A percentile compares a stretch with the other conserved stretches of the same genome.
phyloP scores from a whole-genome alignment of 2,329 filamentous ascomycete species.

The Paracoccidioides brasiliensis region DNA sequence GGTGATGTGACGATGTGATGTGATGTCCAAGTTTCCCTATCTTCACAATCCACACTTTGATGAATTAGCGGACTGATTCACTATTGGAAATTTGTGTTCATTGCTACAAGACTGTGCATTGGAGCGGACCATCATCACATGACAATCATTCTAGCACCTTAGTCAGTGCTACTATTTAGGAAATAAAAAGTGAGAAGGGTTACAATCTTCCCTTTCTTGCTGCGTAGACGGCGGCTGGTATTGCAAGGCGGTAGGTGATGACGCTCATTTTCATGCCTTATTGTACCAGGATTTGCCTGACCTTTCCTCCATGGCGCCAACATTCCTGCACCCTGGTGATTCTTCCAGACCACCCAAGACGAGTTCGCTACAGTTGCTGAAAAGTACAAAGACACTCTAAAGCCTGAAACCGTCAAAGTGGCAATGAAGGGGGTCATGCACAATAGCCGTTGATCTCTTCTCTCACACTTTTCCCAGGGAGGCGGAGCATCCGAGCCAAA shows the following conservation, averaged over 20 bases:
- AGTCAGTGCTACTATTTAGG: neutral
- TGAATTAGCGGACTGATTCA: neutral
- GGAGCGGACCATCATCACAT: neutral
- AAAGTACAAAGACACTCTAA: slow-evolving; percentile 4
- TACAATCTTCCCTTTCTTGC: neutral
- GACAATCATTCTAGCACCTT: neutral
- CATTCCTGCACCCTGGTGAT: neutral
- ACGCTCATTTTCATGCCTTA: neutral
- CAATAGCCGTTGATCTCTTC: neutral
- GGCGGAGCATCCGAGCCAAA: slow-evolving; percentile 4
- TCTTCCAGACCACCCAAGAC: slow-evolving; percentile 1
- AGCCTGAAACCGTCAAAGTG: slow-evolving; percentile 2
- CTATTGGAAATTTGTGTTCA: neutral
- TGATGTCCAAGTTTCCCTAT: neutral
- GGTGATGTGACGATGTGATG: neutral
- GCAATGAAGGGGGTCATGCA: slow-evolving; percentile 1
- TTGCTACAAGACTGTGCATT: neutral
- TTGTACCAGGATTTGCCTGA: neutral
- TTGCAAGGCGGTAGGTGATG: neutral
- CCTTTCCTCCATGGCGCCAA: neutral
- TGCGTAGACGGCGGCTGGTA: neutral
- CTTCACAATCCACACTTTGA: neutral
- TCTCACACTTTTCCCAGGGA: neutral
- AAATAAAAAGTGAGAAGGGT: neutral
- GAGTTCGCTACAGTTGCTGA: neutral